phyloP scores from a whole-genome alignment of 148 eudicot genomes.

The Chenopodium suecicum region DNA sequence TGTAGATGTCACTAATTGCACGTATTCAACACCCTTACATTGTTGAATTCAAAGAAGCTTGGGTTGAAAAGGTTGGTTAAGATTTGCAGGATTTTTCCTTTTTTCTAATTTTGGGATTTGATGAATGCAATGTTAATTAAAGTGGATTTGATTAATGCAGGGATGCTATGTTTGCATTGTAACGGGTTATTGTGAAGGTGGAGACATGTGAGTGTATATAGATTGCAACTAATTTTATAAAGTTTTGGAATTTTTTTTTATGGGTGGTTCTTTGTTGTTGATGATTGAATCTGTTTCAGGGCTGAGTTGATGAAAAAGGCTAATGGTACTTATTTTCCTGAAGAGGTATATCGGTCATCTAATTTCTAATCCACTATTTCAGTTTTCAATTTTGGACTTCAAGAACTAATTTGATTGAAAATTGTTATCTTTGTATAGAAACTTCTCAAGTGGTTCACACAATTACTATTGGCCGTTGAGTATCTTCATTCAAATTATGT shows the following conservation, averaged over 20 bases:
- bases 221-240: conserved; percentile 10
- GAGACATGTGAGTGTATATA: conserved; percentile 84
- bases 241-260: not conserved
- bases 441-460: conserved; percentile 92
- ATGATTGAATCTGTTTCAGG: conserved; percentile 40
- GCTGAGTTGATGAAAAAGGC: conserved; percentile 91
- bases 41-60: conserved; percentile 95
- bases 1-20: conserved; percentile 94
- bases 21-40: conserved; percentile 91
- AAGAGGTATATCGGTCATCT: conserved; percentile 57
- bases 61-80: conserved; percentile 90
- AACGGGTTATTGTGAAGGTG: conserved; percentile 98
- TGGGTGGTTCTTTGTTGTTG: not conserved
- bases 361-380: not conserved
- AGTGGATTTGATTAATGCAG: conserved; percentile 38
- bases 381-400: not conserved
- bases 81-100: not conserved
- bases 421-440: conserved; percentile 42
- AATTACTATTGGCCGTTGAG: conserved; percentile 86
- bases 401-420: conserved; percentile 1
- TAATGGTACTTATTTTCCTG: conserved; percentile 79
- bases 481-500: conserved; percentile 92
- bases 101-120: no score
- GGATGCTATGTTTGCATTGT: conserved; percentile 99
- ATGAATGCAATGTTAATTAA: no score